A percentile compares a stretch with the other conserved stretches of the same genome.
Conservation (phyloP, 1,284 basidiomycete species). For the Tilletiaria anomala region DNA sequence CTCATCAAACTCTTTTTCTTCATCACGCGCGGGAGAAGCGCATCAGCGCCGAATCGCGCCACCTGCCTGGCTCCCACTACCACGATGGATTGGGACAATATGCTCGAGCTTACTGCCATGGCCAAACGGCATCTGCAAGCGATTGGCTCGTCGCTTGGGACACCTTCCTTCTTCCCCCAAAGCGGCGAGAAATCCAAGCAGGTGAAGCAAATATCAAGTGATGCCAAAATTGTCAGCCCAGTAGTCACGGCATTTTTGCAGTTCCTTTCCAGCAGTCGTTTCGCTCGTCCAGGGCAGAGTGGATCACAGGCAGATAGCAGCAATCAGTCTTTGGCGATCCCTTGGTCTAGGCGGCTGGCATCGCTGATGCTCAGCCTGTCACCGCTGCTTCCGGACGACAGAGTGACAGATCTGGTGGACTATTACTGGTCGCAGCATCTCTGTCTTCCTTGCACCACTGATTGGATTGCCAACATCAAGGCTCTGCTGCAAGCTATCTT, state of each 20-base stretch:
- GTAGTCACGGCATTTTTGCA: background rate
- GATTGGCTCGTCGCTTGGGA: background rate
- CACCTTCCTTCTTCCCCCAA: background rate
- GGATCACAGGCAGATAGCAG: background rate
- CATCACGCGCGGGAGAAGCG: background rate
- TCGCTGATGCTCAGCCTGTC: conserved; percentile 26
- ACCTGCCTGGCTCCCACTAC: conserved; percentile 2
- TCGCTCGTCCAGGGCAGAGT: background rate
- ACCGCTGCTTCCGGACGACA: conserved; percentile 25
- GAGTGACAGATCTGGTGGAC: conserved; percentile 22
- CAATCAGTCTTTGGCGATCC: background rate
- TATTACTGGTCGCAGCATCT: conserved; percentile 26
- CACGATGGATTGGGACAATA: conserved; percentile 27
- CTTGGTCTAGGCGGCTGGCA: conserved; percentile 6
- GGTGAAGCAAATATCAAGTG: conserved; percentile 4
- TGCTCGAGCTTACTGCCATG: conserved; percentile 24
- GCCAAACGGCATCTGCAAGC: conserved; percentile 22
- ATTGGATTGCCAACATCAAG: conserved; percentile 30
- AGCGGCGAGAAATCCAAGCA: background rate
- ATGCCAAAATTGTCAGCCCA: background rate
- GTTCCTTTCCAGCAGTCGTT: background rate
- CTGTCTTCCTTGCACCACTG: conserved; percentile 28
- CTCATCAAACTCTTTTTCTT: conserved; percentile 20
- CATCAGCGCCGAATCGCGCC: conserved; percentile 5
- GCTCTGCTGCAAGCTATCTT: conserved; percentile 29